phyloP scores from a whole-genome alignment of 73 alveolate species.

The Paramecium primaurelia region DNA sequence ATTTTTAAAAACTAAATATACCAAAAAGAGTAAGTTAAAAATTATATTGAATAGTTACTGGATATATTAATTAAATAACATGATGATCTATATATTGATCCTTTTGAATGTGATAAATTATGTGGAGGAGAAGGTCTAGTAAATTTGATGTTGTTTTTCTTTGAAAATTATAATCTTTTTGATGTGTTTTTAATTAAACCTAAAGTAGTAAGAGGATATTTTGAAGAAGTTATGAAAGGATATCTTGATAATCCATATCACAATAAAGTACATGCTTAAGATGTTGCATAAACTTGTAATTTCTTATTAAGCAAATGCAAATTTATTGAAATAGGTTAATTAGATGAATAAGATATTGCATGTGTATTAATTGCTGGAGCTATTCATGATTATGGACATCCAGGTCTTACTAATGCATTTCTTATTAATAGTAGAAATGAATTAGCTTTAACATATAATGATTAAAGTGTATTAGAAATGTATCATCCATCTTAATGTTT shows the following conservation, averaged over 20 bases:
- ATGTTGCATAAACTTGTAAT: slow-evolving; percentile 75
- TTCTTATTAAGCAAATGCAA: slow-evolving; percentile 68
- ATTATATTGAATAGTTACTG: not conserved
- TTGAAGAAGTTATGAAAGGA: slow-evolving; percentile 46
- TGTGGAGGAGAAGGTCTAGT: slow-evolving; percentile 11
- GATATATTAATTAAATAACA: slow-evolving; percentile 7
- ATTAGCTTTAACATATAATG: slow-evolving; percentile 83
- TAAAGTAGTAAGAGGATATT: not conserved
- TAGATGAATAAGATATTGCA: slow-evolving; percentile 74
- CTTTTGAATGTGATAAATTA: slow-evolving; percentile 53
- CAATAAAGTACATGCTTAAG: slow-evolving; percentile 82
- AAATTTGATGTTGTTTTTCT: not conserved
- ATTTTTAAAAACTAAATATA: not conserved
- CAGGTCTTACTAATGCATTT: slow-evolving; percentile 80
- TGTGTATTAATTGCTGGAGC: slow-evolving; percentile 78
- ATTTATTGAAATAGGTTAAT: slow-evolving; percentile 69
- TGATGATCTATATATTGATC: slow-evolving; percentile 50
- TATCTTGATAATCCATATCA: slow-evolving; percentile 73
- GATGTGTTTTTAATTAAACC: slow-evolving; percentile 52
- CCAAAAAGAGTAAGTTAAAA: not conserved
- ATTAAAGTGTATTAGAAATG: slow-evolving; percentile 76
- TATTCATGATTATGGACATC: slow-evolving; percentile 88
- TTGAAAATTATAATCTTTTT: slow-evolving; percentile 38
- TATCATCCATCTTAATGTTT: slow-evolving; percentile 78
- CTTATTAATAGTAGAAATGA: slow-evolving; percentile 79